Percentiles rank a stretch among this genome's conserved stretches.
These are phyloP conservation scores for Alternaria panax DNA, from an alignment of 2,329 filamentous ascomycete genomes.

Conservation along the genomic window DNA sequence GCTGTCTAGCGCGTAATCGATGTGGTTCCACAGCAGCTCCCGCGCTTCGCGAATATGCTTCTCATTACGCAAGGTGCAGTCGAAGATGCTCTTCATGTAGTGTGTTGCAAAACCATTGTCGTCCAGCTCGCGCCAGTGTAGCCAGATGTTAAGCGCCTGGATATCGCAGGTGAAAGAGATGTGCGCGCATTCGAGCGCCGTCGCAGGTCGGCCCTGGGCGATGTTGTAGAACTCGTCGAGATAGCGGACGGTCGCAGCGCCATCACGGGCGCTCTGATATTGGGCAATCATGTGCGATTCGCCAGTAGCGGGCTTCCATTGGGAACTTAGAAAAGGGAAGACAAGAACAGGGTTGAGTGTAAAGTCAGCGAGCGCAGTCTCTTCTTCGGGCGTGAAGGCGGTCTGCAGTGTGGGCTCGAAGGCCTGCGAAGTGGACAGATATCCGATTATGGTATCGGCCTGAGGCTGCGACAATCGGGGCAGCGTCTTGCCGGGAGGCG, in stretches of 20 bases:
- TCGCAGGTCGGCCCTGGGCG: not conserved
- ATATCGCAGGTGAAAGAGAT: no score
- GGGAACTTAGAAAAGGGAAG: constrained; percentile 9
- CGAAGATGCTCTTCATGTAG: no score
- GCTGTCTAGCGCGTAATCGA: no score
- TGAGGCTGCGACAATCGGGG: no score
- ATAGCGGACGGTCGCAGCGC: constrained; percentile 13
- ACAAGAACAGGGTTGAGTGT: constrained; percentile 12
- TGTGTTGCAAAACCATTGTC: no score
- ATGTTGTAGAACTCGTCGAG: constrained; percentile 15
- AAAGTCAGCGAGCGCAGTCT: constrained; percentile 11
- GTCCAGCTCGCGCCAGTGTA: no score
- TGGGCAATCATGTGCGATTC: constrained; percentile 10
- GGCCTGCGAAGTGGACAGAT: constrained; percentile 14
- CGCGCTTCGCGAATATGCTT: no score
- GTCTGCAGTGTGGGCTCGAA: constrained; percentile 9
- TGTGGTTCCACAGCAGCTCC: no score
- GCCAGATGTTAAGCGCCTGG: no score
- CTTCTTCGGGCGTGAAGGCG: constrained; percentile 10
- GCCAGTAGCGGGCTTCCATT: constrained; percentile 8
- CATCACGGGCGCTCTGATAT: constrained; percentile 7
- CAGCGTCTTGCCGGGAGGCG: no score
- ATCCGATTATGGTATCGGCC: constrained; percentile 1
- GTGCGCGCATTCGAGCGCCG: no score
- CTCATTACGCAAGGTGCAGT: no score